Evolutionary conservation across 148 eudicot genomes (phyloP).

Genomic region (Rhododendron vialii): DNA sequence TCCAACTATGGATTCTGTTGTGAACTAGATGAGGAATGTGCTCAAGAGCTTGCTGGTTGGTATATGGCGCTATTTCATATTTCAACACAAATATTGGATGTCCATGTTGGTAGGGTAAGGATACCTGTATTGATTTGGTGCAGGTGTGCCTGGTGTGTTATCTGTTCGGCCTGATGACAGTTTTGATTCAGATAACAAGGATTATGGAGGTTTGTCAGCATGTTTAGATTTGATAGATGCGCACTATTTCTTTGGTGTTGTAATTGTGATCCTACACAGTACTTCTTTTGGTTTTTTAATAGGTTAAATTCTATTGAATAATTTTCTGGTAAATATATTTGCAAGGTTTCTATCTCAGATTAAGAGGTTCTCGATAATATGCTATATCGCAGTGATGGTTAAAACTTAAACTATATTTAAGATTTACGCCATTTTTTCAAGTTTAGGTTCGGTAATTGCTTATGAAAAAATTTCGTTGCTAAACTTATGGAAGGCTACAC

Average conservation of each 20-base stretch:
- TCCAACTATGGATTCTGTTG: slow-evolving; percentile 82
- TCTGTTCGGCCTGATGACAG: slow-evolving; percentile 58
- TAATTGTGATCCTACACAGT: background rate
- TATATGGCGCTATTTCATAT: background rate
- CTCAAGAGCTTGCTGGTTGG: slow-evolving; percentile 59
- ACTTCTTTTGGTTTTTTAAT: background rate
- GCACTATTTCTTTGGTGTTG: background rate
- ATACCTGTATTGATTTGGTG: slow-evolving; percentile 15
- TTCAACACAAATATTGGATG: background rate
- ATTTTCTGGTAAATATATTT: background rate
- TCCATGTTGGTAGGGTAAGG: background rate
- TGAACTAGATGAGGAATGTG: slow-evolving; percentile 66
- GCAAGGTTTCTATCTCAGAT: background rate
- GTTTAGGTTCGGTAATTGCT: background rate
- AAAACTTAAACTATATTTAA: too few species aligned
- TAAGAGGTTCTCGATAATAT: background rate
- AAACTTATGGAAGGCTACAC: background rate
- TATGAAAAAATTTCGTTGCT: background rate
- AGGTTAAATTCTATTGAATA: too few species aligned
- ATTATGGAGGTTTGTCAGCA: slow-evolving; percentile 62
- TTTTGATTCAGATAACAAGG: slow-evolving; percentile 51
- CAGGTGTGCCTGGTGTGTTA: slow-evolving; percentile 77
- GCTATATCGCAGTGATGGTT: background rate
- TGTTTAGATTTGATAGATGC: background rate
- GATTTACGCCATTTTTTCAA: background rate